These are phyloP conservation scores for Aspergillus sclerotiicarbonarius DNA, from an alignment of 495 filamentous ascomycete species.

Conservation along the genomic window DNA sequence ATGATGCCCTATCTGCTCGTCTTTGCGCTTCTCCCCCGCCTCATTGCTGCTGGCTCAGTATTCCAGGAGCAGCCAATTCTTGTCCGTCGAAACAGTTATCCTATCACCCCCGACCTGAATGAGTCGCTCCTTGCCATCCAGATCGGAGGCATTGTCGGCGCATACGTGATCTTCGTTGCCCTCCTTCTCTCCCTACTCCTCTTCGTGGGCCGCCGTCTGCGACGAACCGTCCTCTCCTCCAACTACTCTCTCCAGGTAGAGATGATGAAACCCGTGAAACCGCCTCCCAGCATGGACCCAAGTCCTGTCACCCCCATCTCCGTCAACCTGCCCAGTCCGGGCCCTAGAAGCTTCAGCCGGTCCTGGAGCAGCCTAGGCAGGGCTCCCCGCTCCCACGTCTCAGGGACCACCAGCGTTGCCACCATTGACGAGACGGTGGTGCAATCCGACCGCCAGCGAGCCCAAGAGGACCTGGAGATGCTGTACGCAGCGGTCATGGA, in stretches of 20 bases:
- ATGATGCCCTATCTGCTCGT: slow-evolving; percentile 2
- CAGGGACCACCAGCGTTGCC: slow-evolving; percentile 48
- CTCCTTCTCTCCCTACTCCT: slow-evolving; percentile 66
- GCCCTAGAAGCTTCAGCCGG: slow-evolving; percentile 30
- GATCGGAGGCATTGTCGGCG: slow-evolving; percentile 74
- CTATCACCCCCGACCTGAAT: slow-evolving; percentile 35
- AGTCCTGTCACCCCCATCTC: slow-evolving; percentile 47
- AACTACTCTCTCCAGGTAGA: slow-evolving; percentile 56
- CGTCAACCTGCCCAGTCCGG: slow-evolving; percentile 41
- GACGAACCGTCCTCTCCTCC: slow-evolving; percentile 52
- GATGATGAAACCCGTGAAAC: slow-evolving; percentile 58
- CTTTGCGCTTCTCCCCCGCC: slow-evolving; percentile 8
- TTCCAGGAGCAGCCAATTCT: slow-evolving; percentile 11
- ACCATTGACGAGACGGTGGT: slow-evolving; percentile 76
- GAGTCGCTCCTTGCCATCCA: slow-evolving; percentile 64
- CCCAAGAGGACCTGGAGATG: slow-evolving; percentile 79
- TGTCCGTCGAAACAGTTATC: slow-evolving; percentile 12
- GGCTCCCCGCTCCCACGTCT: slow-evolving; percentile 34
- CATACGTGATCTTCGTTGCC: slow-evolving; percentile 72
- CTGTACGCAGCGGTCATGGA: slow-evolving; percentile 91
- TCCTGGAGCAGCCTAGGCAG: slow-evolving; percentile 45
- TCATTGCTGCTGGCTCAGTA: slow-evolving; percentile 19
- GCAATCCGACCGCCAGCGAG: slow-evolving; percentile 65
- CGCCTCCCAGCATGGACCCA: slow-evolving; percentile 44
- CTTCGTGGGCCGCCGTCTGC: slow-evolving; percentile 58